A percentile compares a stretch with the other conserved stretches of the same genome.
These are phyloP conservation scores for Glutinoglossum americanum DNA, from an alignment of 495 filamentous ascomycete species.

Conservation along the genomic window DNA sequence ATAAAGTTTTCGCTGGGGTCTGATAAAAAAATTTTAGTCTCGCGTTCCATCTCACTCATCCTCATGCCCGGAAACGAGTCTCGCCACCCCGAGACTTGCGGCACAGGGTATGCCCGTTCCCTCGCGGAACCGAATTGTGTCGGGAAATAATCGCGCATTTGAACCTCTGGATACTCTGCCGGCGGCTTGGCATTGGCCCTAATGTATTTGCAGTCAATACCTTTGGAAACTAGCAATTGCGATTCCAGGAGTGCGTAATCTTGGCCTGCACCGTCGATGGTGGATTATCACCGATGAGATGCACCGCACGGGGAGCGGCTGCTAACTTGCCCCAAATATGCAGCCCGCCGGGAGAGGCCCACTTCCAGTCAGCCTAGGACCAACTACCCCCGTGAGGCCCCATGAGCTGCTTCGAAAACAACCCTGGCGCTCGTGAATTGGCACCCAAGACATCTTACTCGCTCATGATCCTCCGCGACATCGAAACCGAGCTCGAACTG, in stretches of 20 bases:
- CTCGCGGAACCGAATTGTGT: neutral
- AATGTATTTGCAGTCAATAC: neutral
- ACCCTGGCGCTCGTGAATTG: neutral
- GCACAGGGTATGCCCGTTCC: neutral
- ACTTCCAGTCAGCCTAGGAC: neutral
- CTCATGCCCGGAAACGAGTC: neutral
- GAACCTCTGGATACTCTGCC: neutral
- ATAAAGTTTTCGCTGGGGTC: neutral
- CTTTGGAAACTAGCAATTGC: no score
- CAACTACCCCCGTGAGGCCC: neutral
- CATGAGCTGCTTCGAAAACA: no score
- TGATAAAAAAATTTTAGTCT: neutral
- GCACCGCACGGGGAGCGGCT: neutral
- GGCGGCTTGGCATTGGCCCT: neutral
- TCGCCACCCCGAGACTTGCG: neutral
- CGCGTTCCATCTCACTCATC: neutral
- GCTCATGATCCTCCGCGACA: neutral
- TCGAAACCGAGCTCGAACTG: neutral
- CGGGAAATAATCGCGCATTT: neutral
- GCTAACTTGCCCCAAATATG: neutral
- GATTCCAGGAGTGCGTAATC: no score
- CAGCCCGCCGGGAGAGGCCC: conserved; percentile 1
- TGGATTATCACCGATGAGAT: neutral
- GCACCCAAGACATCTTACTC: neutral
- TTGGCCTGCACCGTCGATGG: no score